Evolutionary conservation across 805 yeast genomes (phyloP).

Genomic region (Kuraishia floccosa): DNA sequence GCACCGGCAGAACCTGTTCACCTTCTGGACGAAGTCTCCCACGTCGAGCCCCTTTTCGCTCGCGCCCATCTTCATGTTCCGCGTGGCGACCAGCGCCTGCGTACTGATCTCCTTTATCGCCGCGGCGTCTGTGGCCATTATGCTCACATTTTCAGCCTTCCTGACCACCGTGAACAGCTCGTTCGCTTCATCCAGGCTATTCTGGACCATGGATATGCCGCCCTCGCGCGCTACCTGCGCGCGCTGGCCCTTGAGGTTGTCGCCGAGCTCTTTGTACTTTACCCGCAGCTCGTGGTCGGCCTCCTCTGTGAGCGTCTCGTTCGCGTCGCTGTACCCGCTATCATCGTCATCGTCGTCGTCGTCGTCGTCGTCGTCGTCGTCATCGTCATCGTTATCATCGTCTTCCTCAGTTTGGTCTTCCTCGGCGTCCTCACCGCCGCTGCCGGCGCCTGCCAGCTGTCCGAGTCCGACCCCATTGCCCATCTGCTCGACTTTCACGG

Average conservation of each 20-base stretch:
- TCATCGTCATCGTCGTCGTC: slow-evolving; percentile 1
- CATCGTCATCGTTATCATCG: slow-evolving; percentile 3
- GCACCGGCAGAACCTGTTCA: slow-evolving; percentile 25
- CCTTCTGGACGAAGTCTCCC: slow-evolving; percentile 29
- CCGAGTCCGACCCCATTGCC: too few relatives aligned
- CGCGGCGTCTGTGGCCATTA: slow-evolving; percentile 54
- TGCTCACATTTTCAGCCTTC: slow-evolving; percentile 15
- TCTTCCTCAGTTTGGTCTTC: slow-evolving; percentile 4
- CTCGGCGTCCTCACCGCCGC: slow-evolving; percentile 2
- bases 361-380: slow-evolving; percentile 2
- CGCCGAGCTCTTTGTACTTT: slow-evolving; percentile 2
- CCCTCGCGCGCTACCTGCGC: slow-evolving; percentile 46
- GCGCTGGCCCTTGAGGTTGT: slow-evolving; percentile 18
- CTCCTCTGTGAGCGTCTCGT: slow-evolving; percentile 1
- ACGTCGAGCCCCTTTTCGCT: slow-evolving; percentile 37
- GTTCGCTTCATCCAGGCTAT: slow-evolving; percentile 34
- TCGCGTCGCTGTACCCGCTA: neutral
- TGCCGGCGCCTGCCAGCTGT: too few relatives aligned
- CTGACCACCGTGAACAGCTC: slow-evolving; percentile 30
- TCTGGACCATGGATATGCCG: slow-evolving; percentile 37
- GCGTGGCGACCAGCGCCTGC: slow-evolving; percentile 53
- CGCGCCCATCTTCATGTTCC: slow-evolving; percentile 48
- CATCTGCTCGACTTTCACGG: too few relatives aligned
- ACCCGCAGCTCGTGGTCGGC: neutral
- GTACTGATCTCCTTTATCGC: slow-evolving; percentile 49